Percentiles rank a stretch among this genome's conserved stretches.
These are phyloP conservation scores for Thelephora ganbajun DNA, from an alignment of 768 basidiomycete genomes.

Conservation along the genomic window DNA sequence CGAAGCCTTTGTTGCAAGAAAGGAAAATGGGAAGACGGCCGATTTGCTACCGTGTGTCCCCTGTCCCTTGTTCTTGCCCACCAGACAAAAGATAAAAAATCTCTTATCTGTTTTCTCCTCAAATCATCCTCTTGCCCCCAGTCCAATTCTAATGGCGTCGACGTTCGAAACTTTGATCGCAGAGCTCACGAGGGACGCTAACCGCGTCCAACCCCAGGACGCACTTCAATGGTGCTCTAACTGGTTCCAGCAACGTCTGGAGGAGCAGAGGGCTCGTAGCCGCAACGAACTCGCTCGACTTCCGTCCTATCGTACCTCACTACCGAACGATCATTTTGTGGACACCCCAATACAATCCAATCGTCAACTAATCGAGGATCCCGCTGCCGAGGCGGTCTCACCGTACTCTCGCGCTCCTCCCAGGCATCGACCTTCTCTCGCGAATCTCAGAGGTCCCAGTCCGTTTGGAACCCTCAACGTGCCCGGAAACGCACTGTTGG, in stretches of 20 bases:
- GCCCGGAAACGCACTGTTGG: slow-evolving; percentile 65
- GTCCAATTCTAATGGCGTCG: slow-evolving; percentile 27
- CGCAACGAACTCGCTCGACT: slow-evolving; percentile 50
- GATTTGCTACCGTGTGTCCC: no score
- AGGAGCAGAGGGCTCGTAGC: slow-evolving; percentile 68
- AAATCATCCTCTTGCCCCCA: background rate
- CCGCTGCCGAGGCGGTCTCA: slow-evolving; percentile 25
- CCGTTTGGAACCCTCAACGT: slow-evolving; percentile 74
- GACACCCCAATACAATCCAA: slow-evolving; percentile 27
- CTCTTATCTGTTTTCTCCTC: no score
- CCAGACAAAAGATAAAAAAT: no score
- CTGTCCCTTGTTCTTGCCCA: no score
- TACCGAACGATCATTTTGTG: slow-evolving; percentile 44
- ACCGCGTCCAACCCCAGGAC: slow-evolving; percentile 80
- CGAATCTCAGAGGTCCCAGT: slow-evolving; percentile 36
- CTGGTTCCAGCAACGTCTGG: slow-evolving; percentile 85
- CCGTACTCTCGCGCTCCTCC: slow-evolving; percentile 39
- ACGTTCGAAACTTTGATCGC: slow-evolving; percentile 73
- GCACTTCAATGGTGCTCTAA: slow-evolving; percentile 85
- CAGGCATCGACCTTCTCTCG: slow-evolving; percentile 39
- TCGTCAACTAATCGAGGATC: slow-evolving; percentile 7
- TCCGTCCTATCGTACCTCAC: slow-evolving; percentile 31
- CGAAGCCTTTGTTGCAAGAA: background rate
- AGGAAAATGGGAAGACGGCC: no score
- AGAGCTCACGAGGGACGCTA: slow-evolving; percentile 77